A percentile compares a stretch with the other conserved stretches of the same genome.
phyloP scores from a whole-genome alignment of 2,329 filamentous ascomycete genomes.

The Venturiaceae sp. region DNA sequence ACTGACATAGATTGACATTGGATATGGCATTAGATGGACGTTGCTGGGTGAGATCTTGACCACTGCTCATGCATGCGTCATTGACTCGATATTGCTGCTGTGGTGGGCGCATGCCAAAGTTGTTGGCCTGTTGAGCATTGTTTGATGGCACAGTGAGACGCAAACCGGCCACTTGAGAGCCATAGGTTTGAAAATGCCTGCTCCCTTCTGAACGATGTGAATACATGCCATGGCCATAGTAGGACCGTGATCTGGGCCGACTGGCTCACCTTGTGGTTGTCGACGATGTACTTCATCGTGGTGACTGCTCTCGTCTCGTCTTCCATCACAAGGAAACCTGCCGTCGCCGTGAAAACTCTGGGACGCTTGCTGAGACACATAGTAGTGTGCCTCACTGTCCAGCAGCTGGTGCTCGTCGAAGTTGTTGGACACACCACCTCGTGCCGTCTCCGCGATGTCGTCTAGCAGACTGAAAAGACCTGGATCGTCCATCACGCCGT shows the following conservation, averaged over 20 bases:
- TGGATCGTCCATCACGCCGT: not conserved
- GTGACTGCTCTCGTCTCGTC: not conserved
- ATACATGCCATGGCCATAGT: not conserved
- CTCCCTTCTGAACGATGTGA: not conserved
- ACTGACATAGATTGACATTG: not conserved
- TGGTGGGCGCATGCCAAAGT: not conserved
- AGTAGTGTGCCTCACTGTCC: not conserved
- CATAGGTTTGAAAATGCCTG: not conserved
- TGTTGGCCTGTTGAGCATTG: not conserved
- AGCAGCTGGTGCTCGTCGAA: not conserved
- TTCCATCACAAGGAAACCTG: no score
- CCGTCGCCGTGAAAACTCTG: not conserved
- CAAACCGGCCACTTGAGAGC: not conserved
- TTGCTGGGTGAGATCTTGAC: not conserved
- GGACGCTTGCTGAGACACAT: not conserved
- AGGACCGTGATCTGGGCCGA: not conserved
- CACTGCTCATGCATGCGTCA: not conserved
- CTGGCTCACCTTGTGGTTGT: not conserved
- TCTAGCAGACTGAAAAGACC: conserved; percentile 8
- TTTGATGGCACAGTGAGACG: not conserved
- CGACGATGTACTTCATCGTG: not conserved
- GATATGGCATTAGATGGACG: not conserved
- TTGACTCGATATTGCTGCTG: not conserved
- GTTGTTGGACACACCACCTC: not conserved
- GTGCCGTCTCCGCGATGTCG: not conserved